Evolutionary conservation across 495 filamentous ascomycete genomes (phyloP).

Genomic region (Xanthoparmelia taractica): DNA sequence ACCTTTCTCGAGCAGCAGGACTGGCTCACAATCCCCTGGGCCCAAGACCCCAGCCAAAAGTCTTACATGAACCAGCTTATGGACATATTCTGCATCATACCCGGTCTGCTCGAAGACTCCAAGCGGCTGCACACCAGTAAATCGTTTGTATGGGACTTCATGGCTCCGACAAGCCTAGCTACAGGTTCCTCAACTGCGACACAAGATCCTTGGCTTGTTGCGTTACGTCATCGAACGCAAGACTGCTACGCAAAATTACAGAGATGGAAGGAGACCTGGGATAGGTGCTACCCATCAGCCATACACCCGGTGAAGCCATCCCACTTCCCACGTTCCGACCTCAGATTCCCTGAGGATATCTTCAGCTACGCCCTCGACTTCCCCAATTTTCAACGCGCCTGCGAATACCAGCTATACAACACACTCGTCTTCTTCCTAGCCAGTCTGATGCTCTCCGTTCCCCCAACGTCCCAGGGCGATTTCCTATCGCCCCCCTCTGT

Average conservation of each 20-base stretch:
- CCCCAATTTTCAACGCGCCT: conserved; percentile 3
- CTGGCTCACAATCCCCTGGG: conserved; percentile 12
- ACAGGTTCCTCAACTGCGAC: not conserved
- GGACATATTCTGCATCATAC: conserved; percentile 12
- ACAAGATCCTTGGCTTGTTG: not conserved
- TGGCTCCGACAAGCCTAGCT: not conserved
- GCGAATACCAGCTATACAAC: conserved; percentile 11
- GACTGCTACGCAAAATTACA: not conserved
- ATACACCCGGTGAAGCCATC: not conserved
- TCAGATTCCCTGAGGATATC: conserved; percentile 2
- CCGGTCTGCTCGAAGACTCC: conserved; percentile 6
- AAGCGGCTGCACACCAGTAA: not conserved
- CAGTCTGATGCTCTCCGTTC: not conserved
- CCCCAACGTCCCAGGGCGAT: not conserved
- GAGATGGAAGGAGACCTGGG: conserved; percentile 10
- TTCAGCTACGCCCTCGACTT: conserved; percentile 9
- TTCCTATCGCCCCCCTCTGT: not conserved
- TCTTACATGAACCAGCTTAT: conserved; percentile 4
- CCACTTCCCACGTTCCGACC: not conserved
- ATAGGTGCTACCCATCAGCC: not conserved
- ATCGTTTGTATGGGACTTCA: not conserved
- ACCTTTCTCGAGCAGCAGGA: conserved; percentile 10
- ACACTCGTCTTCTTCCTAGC: conserved; percentile 6
- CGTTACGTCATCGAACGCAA: not conserved
- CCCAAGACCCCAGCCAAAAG: conserved; percentile 2